phyloP scores from a whole-genome alignment of 1,284 basidiomycete species.

The Entoloma clypeatum region DNA sequence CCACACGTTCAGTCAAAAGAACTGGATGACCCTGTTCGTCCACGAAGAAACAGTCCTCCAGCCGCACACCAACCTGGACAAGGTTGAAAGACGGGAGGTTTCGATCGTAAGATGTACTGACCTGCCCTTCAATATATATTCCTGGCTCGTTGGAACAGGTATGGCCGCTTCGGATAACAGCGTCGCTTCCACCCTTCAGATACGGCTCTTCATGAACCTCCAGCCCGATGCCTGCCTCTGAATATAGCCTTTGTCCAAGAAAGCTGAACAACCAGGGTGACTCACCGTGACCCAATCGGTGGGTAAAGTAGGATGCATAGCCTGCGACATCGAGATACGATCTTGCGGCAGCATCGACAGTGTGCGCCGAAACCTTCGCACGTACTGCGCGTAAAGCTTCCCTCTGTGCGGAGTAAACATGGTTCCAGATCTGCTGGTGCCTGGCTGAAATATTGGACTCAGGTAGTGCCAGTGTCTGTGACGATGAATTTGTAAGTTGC shows the following conservation, averaged over 20 bases:
- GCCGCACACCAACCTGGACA: slow-evolving; percentile 62
- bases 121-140: slow-evolving; percentile 73
- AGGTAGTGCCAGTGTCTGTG: slow-evolving; percentile 66
- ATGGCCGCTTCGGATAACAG: slow-evolving; percentile 59
- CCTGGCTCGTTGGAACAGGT: slow-evolving; percentile 84
- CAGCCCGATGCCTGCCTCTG: slow-evolving; percentile 66
- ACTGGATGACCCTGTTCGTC: slow-evolving; percentile 47
- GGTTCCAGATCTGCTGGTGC: slow-evolving; percentile 63
- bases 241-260: not conserved
- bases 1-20: slow-evolving; percentile 60
- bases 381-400: slow-evolving; percentile 49
- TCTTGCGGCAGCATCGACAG: slow-evolving; percentile 70
- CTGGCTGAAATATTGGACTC: slow-evolving; percentile 50
- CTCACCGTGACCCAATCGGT: slow-evolving; percentile 73
- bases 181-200: slow-evolving; percentile 63
- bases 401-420: slow-evolving; percentile 63
- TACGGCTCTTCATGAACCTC: slow-evolving; percentile 83
- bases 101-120: slow-evolving; percentile 27
- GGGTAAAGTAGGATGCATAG: slow-evolving; percentile 69
- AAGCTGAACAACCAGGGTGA: not conserved
- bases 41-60: slow-evolving; percentile 83
- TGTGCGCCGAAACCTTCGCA: slow-evolving; percentile 47
- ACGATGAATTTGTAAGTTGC: not conserved
- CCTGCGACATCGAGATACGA: slow-evolving; percentile 42
- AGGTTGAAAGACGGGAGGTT: not conserved